Percentiles rank a stretch among this genome's conserved stretches.
These are phyloP conservation scores for Pseudocohnilembus persalinus DNA, from an alignment of 169 alveolate genomes.

Conservation along the genomic window DNA sequence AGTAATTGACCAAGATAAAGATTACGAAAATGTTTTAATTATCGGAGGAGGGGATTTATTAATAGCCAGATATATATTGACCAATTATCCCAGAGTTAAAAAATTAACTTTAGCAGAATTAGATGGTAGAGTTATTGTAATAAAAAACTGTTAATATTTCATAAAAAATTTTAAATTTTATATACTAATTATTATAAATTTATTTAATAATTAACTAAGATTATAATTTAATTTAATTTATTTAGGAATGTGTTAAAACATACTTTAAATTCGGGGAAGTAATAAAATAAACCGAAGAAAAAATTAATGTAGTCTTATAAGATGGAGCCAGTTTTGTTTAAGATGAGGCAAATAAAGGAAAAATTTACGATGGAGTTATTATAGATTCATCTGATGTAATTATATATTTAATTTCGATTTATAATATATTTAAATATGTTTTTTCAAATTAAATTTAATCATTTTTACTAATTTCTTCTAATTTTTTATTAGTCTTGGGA, in stretches of 20 bases:
- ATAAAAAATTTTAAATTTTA: too few relatives aligned
- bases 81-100: slow-evolving; percentile 15
- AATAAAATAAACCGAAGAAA: slow-evolving; percentile 12
- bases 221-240: too few relatives aligned
- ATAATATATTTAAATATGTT: too few relatives aligned
- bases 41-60: slow-evolving; percentile 41
- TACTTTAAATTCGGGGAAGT: slow-evolving; percentile 28
- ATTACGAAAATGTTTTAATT: slow-evolving; percentile 25
- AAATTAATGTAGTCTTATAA: slow-evolving; percentile 5
- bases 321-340: slow-evolving; percentile 24
- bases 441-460: not conserved
- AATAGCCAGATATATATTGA: slow-evolving; percentile 28
- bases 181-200: too few relatives aligned
- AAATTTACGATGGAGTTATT: slow-evolving; percentile 19
- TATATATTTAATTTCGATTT: too few relatives aligned
- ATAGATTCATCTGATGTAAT: slow-evolving; percentile 33
- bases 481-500: not conserved
- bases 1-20: slow-evolving; percentile 1
- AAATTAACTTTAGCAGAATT: slow-evolving; percentile 20
- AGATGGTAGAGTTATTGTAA: slow-evolving; percentile 33
- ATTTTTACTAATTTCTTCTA: too few relatives aligned
- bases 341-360: slow-evolving; percentile 4
- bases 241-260: slow-evolving; percentile 1
- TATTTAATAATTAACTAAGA: too few relatives aligned
- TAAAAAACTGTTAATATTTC: not conserved